Percentiles rank a stretch among this genome's conserved stretches.
Evolutionary conservation across 441 rosid genomes (phyloP).

Genomic region (Erysimum cheiri): DNA sequence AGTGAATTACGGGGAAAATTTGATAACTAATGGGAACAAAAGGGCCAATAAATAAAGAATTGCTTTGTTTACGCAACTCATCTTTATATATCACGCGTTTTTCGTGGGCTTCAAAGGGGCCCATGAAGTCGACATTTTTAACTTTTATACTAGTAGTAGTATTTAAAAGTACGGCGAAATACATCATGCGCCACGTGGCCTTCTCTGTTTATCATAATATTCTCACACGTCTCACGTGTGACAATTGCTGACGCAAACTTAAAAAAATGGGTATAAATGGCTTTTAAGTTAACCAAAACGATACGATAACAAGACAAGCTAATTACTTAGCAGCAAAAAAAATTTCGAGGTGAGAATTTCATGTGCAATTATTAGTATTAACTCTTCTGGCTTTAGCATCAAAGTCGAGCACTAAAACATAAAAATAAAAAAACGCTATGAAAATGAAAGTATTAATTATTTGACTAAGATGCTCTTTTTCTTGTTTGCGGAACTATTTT

Average conservation of each 20-base stretch:
- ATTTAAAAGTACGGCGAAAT: constrained; percentile 9
- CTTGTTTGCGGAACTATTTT: background rate
- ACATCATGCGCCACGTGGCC: constrained; percentile 36
- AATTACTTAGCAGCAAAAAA: background rate
- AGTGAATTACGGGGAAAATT: background rate
- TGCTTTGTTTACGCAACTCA: constrained; percentile 31
- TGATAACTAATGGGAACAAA: constrained; percentile 19
- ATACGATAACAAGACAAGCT: background rate
- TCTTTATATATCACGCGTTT: constrained; percentile 43
- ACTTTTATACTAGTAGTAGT: too few relatives aligned
- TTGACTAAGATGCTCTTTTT: constrained; percentile 7
- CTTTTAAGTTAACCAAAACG: background rate
- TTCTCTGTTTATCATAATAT: background rate
- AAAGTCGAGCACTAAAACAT: constrained; percentile 1
- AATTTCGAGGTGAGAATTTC: background rate
- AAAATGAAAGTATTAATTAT: background rate
- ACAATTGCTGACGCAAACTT: constrained; percentile 32
- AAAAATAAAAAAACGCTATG: background rate
- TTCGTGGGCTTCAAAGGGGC: constrained; percentile 41
- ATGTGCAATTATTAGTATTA: background rate
- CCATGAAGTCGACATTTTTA: constrained; percentile 30
- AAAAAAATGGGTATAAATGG: too few relatives aligned
- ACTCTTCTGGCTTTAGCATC: background rate
- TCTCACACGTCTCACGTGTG: constrained; percentile 38
- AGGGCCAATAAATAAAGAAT: constrained; percentile 22